Evolutionary conservation across 192 early-diverging fungal genomes (phyloP), one percentile per base, ranked within the genome.

Genomic region (Entrophospora sp.): DNA sequence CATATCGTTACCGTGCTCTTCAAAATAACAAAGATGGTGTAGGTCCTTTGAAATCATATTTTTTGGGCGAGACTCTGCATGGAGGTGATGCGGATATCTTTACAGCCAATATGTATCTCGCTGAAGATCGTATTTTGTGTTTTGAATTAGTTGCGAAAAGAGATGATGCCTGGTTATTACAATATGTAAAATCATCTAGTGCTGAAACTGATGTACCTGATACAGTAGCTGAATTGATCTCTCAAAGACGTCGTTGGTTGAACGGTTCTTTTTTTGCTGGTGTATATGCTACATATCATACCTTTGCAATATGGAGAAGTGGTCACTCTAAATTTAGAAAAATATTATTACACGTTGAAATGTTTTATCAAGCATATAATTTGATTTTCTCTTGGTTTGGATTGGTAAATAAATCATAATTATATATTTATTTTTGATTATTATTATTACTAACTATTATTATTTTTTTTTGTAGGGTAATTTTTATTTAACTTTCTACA

Each of bases 201-300:
- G 90, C 85, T 66, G 90, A 90, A 51, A 92, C 90, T 7, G 90
- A 92, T 81, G 90, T 91, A n/a, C 90, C 90, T 10, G 72, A 80
- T 35, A 68, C 74, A 1, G 76, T 90, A 34, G 81, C 86, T 31
- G 96, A 97, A 73, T 87, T 96, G 45, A 93, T 98, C 44, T 92
- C 90, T 28, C 96, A 98, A 80, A 84, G 94, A 58, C 86, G 95
- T 48, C 86, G 95, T 72, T 98, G 95, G 95, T 84, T 91, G 61
- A 92, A 94, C 77, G 94, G 94, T 35, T 89, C 88, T 10, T 93
- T 92, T 81, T 96, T 96, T 75, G 94, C 94, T 1, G 84, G 83
- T 20, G 81, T 96, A 45, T 91, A 94, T 77, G 87, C 91, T n/a
- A n/a, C n/a, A n/a, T n/a, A n/a, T n/a, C n/a, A n/a, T n/a, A n/a